Evolutionary conservation across 2,329 filamentous ascomycete species (phyloP).

Genomic region (Talaromyces sp.): DNA sequence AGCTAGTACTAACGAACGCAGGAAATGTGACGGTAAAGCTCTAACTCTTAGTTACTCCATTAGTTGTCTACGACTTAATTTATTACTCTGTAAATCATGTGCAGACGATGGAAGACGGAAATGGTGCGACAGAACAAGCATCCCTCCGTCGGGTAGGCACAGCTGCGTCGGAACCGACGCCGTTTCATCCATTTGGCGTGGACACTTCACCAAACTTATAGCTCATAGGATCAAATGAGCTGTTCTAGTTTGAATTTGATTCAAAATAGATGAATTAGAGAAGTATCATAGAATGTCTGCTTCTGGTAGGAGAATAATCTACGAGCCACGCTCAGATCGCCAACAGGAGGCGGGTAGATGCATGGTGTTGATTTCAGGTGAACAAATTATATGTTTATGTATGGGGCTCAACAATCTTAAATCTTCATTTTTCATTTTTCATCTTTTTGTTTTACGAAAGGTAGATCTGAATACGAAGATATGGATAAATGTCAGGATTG

Average conservation of each 20-base stretch:
- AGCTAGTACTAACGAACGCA: too few species aligned
- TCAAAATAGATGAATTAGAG: not conserved
- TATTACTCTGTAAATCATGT: conserved; percentile 1
- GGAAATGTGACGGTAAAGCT: too few species aligned
- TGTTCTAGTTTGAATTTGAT: not conserved
- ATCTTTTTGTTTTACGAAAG: too few species aligned
- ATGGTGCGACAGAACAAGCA: conserved; percentile 24
- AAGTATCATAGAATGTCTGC: not conserved
- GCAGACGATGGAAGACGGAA: conserved; percentile 15
- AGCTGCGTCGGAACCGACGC: conserved; percentile 20
- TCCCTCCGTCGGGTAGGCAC: conserved; percentile 23
- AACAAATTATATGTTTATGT: not conserved
- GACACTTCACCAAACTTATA: not conserved
- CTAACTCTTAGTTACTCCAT: too few species aligned
- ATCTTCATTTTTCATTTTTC: too few species aligned
- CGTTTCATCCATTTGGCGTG: conserved; percentile 23
- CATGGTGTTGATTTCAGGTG: conserved; percentile 1
- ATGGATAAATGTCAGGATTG: too few species aligned
- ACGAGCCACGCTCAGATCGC: conserved; percentile 4
- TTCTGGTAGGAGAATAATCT: conserved; percentile 1
- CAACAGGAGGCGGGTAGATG: conserved; percentile 8
- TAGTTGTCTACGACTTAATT: not conserved
- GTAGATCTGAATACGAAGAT: not conserved
- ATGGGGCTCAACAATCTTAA: not conserved
- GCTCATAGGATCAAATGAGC: not conserved